Evolutionary conservation across 441 rosid genomes (phyloP).

Genomic region (Erysimum cheiri): DNA sequence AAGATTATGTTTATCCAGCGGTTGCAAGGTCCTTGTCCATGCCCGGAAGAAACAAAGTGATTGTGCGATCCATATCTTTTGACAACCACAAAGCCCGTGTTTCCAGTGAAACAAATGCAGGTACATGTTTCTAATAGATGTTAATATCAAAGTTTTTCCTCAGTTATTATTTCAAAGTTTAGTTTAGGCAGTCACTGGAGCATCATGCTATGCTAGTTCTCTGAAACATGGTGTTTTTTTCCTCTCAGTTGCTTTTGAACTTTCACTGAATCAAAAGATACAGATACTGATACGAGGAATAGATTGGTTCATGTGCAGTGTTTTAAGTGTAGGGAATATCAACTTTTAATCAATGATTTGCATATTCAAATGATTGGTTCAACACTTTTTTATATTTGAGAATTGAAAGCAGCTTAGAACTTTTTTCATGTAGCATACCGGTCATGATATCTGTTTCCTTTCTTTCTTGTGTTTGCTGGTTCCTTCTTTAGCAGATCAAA

Average conservation of each 20-base stretch:
- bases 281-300: neutral
- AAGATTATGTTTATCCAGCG: conserved; percentile 47
- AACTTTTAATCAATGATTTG: neutral
- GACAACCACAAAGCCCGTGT: conserved; percentile 55
- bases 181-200: conserved; percentile 12
- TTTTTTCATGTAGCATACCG: conserved; percentile 11
- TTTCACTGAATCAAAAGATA: conserved; percentile 24
- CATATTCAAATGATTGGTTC: conserved; percentile 1
- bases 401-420: conserved; percentile 9
- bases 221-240: neutral
- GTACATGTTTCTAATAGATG: conserved; percentile 48
- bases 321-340: neutral
- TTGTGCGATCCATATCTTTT: conserved; percentile 80
- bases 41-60: conserved; percentile 78
- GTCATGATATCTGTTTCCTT: neutral
- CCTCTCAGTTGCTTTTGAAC: neutral
- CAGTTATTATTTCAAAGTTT: conserved; percentile 11
- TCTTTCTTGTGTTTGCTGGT: conserved; percentile 13
- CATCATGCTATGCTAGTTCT: neutral
- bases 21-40: conserved; percentile 86
- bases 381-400: neutral
- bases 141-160: neutral
- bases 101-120: conserved; percentile 54
- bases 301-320: neutral
- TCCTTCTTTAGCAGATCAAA: conserved; percentile 62